A percentile compares a stretch with the other conserved stretches of the same genome.
These are phyloP conservation scores for Tilletiaria anomala DNA, from an alignment of 1,284 basidiomycete species.

Conservation along the genomic window DNA sequence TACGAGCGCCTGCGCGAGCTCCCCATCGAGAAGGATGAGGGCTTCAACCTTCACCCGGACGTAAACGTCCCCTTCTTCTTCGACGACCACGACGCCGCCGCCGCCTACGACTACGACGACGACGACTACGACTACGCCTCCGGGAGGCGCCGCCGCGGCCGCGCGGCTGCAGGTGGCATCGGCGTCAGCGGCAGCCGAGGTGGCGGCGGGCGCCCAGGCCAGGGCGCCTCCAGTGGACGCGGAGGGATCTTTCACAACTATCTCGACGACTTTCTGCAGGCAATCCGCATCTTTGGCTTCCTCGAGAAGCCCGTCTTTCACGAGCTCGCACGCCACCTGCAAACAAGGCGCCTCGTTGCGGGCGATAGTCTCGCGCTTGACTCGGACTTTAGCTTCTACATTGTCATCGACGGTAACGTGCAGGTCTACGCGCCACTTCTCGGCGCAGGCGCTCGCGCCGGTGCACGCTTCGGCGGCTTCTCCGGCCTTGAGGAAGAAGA, in stretches of 20 bases:
- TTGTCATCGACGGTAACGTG: slow-evolving; percentile 37
- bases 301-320: slow-evolving; percentile 38
- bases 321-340: slow-evolving; percentile 36
- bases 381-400: slow-evolving; percentile 35
- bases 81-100: slow-evolving; percentile 7
- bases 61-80: slow-evolving; percentile 13
- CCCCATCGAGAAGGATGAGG: slow-evolving; percentile 32
- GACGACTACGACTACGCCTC: slow-evolving; percentile 7
- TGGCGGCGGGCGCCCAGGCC: background rate
- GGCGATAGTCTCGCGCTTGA: slow-evolving; percentile 35
- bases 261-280: slow-evolving; percentile 38
- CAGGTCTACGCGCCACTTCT: slow-evolving; percentile 32
- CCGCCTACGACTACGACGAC: slow-evolving; percentile 15
- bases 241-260: slow-evolving; percentile 34
- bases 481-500: slow-evolving; percentile 4
- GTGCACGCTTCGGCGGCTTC: slow-evolving; percentile 1
- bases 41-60: slow-evolving; percentile 34
- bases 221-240: background rate
- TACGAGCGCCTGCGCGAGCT: slow-evolving; percentile 34
- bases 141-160: background rate
- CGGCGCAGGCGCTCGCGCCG: background rate
- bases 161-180: background rate
- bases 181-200: background rate
- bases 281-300: slow-evolving; percentile 38
- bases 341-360: slow-evolving; percentile 33